Evolutionary conservation across 176 grass and related monocot species (phyloP).

Genomic region (Carex littledalei): DNA sequence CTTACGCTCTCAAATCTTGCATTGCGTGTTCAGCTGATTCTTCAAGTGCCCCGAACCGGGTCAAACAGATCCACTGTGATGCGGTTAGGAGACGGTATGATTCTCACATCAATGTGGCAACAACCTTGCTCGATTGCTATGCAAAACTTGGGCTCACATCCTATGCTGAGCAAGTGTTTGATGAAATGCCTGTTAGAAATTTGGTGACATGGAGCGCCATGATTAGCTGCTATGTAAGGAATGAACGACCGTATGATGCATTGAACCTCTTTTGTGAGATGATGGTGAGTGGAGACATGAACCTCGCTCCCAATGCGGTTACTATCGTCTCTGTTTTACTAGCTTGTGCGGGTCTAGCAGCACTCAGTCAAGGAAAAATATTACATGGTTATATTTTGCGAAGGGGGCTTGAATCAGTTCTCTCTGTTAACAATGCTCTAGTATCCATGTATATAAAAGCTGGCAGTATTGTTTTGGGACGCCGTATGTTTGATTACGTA

Average conservation of each 20-base stretch:
- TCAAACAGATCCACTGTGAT: slow-evolving; percentile 55
- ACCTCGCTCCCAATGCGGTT: slow-evolving; percentile 27
- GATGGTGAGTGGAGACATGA: slow-evolving; percentile 33
- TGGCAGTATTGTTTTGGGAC: slow-evolving; percentile 19
- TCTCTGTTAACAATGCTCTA: slow-evolving; percentile 34
- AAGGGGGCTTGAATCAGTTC: slow-evolving; percentile 20
- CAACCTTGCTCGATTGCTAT: slow-evolving; percentile 80
- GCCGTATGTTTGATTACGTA: slow-evolving; percentile 23
- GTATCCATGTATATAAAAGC: slow-evolving; percentile 43
- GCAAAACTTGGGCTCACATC: slow-evolving; percentile 51
- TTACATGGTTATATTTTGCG: slow-evolving; percentile 39
- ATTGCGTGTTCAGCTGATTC: slow-evolving; percentile 44
- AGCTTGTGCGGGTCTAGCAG: slow-evolving; percentile 36
- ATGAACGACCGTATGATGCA: slow-evolving; percentile 44
- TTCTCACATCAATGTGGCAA: slow-evolving; percentile 49
- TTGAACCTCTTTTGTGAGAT: slow-evolving; percentile 66
- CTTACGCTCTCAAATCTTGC: slow-evolving; percentile 72
- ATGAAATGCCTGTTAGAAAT: slow-evolving; percentile 50
- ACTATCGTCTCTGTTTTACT: slow-evolving; percentile 34
- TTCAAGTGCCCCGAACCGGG: slow-evolving; percentile 8
- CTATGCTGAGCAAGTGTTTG: slow-evolving; percentile 47
- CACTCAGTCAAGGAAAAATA: slow-evolving; percentile 39
- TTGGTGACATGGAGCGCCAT: slow-evolving; percentile 91
- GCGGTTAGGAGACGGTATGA: slow-evolving; percentile 28
- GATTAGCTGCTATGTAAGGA: slow-evolving; percentile 76